Base-by-base conservation (phyloP, 257 asterid genomes). In the Parsonsia alboflavescens region DNA sequence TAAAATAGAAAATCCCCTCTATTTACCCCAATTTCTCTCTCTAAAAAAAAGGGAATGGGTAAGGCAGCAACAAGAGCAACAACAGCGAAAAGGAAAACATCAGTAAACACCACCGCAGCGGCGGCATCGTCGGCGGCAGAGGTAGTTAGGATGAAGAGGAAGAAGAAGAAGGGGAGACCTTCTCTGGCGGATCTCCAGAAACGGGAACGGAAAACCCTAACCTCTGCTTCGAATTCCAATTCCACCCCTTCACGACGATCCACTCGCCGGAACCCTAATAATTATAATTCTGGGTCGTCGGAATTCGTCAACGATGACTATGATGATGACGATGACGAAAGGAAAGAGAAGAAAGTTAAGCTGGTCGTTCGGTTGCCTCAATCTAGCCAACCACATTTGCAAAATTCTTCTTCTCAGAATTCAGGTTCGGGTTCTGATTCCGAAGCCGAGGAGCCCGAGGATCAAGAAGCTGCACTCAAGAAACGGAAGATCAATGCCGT, bases 81-180 rank as follows among this genome's bases (percentile, higher is more conserved):
- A 61, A 24, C 77, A 68, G 74, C 82, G 42, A 76, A 48, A 71
- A 68, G 74, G 65, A 49, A 76, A 61, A 73, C 69, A 72, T 68
- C 79, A 63, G 30, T 76, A 42, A 72, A 58, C 72, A 53, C 77
- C 2, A 16, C 17, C 21, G 33, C 56, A 26, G 7, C 64, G 5
- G 10, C 57, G 44, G 10, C 28, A 26, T 9, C 61, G 61, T 16
- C 41, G 19, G 7, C 71, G 13, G 19, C 57, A 12, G 72, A 13
- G 10, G 48, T 41, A 33, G 28, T 62, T 75, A 88, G 83, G 82
- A 90, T 83, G 93, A 86, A 83, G 90, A 73, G 84, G 53, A 87
- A 76, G 88, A 91, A 90, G 97, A 93, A 86, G 96, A 92, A 92
- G 75, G 97, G 98, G 64, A 90, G 96, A 17, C 94, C 97, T 13